These are phyloP conservation scores for Castanea crenata DNA, from an alignment of 306 rosid genomes.

Conservation along the genomic window DNA sequence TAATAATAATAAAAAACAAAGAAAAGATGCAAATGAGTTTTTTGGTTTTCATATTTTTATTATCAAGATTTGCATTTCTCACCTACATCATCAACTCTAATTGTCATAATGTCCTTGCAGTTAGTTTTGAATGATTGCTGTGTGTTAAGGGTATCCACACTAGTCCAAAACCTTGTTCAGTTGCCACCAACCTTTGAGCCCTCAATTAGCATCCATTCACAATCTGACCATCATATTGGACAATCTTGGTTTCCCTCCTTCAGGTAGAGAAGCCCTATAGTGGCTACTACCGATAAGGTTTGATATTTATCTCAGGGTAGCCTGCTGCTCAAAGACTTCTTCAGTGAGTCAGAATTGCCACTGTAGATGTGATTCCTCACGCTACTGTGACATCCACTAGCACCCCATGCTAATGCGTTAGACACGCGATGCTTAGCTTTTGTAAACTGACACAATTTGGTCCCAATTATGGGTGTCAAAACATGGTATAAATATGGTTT, in stretches of 20 bases:
- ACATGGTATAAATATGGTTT: no score
- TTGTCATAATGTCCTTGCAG: neutral
- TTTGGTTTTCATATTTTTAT: neutral
- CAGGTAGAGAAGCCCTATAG: neutral
- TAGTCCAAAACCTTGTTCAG: neutral
- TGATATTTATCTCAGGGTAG: neutral
- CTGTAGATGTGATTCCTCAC: neutral
- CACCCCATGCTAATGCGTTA: neutral
- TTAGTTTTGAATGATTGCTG: neutral
- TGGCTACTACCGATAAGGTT: neutral
- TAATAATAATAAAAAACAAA: no score
- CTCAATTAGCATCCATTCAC: neutral
- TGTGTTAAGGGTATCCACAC: neutral
- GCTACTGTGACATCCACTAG: neutral
- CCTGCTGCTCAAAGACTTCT: neutral
- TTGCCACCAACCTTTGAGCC: neutral
- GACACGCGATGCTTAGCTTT: neutral
- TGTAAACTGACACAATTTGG: neutral
- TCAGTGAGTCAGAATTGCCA: neutral
- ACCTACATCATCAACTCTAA: neutral
- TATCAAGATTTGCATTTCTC: neutral
- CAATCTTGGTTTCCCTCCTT: neutral
- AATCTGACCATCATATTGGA: neutral
- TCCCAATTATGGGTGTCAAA: neutral
- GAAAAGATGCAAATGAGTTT: neutral